Percentiles rank a stretch among this genome's conserved stretches.
These are phyloP conservation scores for Erysimum cheiri DNA, from an alignment of 441 rosid genomes.

Conservation along the genomic window DNA sequence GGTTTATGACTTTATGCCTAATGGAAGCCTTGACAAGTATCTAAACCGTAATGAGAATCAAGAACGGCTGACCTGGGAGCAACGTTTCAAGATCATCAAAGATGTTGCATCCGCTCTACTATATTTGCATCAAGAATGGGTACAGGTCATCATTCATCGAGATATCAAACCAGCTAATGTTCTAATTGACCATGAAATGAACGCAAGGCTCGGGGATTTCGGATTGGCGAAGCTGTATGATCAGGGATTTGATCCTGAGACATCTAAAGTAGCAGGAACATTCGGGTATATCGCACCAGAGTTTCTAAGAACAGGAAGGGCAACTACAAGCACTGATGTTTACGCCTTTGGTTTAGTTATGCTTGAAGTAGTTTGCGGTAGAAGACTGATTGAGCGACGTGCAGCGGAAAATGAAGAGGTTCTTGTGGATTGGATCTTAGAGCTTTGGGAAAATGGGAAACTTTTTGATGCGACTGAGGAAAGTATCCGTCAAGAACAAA, in stretches of 20 bases:
- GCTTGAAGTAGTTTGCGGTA: slow-evolving; percentile 58
- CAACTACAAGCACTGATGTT: slow-evolving; percentile 51
- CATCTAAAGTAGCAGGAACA: slow-evolving; percentile 52
- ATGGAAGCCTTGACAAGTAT: slow-evolving; percentile 53
- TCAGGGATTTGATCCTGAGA: slow-evolving; percentile 46
- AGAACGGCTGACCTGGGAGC: slow-evolving; percentile 48
- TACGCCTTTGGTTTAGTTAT: slow-evolving; percentile 51
- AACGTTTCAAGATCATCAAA: slow-evolving; percentile 50
- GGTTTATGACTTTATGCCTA: slow-evolving; percentile 60
- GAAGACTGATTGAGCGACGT: slow-evolving; percentile 44
- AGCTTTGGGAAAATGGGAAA: slow-evolving; percentile 24
- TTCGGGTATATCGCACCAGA: slow-evolving; percentile 58
- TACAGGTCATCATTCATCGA: slow-evolving; percentile 52
- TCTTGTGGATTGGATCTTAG: slow-evolving; percentile 46
- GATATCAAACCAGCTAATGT: slow-evolving; percentile 54
- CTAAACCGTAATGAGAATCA: slow-evolving; percentile 33
- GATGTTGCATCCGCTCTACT: slow-evolving; percentile 48
- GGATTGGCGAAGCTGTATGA: slow-evolving; percentile 51
- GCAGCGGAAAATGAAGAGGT: slow-evolving; percentile 30
- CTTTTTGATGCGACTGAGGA: background rate
- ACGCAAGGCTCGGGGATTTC: slow-evolving; percentile 50
- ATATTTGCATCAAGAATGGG: slow-evolving; percentile 52
- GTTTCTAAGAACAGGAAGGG: slow-evolving; percentile 47
- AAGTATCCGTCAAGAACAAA: slow-evolving; percentile 7
- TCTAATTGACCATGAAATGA: slow-evolving; percentile 45